phyloP scores from a whole-genome alignment of 192 early-diverging fungal genomes.

The Kappamyces sp. region DNA sequence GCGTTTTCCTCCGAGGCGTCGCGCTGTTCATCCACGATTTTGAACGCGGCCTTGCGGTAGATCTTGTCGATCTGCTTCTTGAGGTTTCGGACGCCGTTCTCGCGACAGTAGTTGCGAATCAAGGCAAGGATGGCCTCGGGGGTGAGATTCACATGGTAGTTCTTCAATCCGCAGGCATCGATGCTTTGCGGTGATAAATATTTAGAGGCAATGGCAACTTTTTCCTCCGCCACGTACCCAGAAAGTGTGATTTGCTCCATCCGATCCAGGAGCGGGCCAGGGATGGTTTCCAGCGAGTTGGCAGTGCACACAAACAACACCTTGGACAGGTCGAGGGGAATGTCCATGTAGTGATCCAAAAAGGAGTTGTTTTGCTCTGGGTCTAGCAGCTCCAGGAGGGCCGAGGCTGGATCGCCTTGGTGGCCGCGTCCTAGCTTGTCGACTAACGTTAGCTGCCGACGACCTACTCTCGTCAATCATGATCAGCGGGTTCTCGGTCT shows the following conservation, averaged over 20 bases:
- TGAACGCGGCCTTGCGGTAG: conserved; percentile 91
- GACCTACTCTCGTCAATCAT: conserved; percentile 85
- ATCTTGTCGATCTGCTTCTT: conserved; percentile 99
- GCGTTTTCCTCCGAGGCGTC: conserved; percentile 25
- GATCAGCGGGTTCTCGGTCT: conserved; percentile 95
- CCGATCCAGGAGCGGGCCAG: conserved; percentile 93
- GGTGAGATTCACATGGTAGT: conserved; percentile 61
- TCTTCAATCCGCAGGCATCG: conserved; percentile 70
- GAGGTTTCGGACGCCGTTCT: conserved; percentile 94
- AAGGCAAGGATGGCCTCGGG: conserved; percentile 74
- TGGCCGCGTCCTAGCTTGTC: conserved; percentile 97
- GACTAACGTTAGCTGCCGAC: conserved; percentile 36
- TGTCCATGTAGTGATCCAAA: conserved; percentile 99
- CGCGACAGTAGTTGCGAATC: conserved; percentile 89
- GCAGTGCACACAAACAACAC: conserved; percentile 99
- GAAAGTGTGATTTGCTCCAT: conserved; percentile 97
- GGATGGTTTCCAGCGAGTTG: conserved; percentile 95
- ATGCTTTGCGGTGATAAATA: conserved; percentile 86
- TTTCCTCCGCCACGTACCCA: conserved; percentile 58
- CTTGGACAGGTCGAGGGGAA: conserved; percentile 95
- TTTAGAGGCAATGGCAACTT: conserved; percentile 85
- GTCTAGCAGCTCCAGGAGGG: conserved; percentile 91
- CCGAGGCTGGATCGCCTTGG: conserved; percentile 96
- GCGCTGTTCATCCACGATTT: conserved; percentile 57
- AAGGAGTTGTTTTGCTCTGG: conserved; percentile 97